A percentile compares a stretch with the other conserved stretches of the same genome.
Conservation (phyloP, 148 eudicot genomes). For the Beta vulgaris region DNA sequence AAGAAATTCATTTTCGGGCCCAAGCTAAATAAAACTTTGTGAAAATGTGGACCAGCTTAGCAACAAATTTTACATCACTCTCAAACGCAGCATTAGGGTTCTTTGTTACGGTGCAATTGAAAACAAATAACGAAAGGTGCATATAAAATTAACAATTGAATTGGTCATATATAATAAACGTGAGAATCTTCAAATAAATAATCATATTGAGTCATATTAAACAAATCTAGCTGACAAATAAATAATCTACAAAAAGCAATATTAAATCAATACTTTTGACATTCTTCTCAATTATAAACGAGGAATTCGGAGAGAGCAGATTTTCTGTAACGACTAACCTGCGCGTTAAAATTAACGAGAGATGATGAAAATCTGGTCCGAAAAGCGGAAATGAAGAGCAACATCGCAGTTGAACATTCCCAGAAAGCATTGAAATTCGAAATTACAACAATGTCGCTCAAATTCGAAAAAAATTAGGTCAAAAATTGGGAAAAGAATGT, state of each 20-base stretch:
- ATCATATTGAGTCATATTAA: background rate
- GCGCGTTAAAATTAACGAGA: slow-evolving; percentile 23
- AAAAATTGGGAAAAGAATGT: background rate
- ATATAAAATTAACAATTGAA: background rate
- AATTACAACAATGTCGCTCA: slow-evolving; percentile 6
- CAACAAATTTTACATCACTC: background rate
- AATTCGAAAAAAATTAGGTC: slow-evolving; percentile 4
- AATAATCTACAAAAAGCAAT: background rate
- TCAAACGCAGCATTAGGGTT: background rate
- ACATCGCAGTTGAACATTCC: slow-evolving; percentile 33
- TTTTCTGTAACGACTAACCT: slow-evolving; percentile 14
- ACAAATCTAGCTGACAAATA: background rate
- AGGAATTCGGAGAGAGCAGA: background rate
- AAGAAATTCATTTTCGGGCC: background rate
- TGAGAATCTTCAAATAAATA: background rate
- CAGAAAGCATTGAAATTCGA: slow-evolving; percentile 32
- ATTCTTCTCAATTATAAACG: background rate
- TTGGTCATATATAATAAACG: background rate
- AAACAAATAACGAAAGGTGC: background rate
- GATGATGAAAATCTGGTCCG: slow-evolving; percentile 29
- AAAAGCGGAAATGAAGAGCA: slow-evolving; percentile 32
- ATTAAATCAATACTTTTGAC: background rate
- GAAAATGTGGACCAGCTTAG: background rate
- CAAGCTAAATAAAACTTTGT: background rate
- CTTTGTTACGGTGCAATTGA: background rate